Percentiles rank a stretch among this genome's conserved stretches.
Conservation (phyloP, 768 basidiomycete species). For the Boletus barrowsii region DNA sequence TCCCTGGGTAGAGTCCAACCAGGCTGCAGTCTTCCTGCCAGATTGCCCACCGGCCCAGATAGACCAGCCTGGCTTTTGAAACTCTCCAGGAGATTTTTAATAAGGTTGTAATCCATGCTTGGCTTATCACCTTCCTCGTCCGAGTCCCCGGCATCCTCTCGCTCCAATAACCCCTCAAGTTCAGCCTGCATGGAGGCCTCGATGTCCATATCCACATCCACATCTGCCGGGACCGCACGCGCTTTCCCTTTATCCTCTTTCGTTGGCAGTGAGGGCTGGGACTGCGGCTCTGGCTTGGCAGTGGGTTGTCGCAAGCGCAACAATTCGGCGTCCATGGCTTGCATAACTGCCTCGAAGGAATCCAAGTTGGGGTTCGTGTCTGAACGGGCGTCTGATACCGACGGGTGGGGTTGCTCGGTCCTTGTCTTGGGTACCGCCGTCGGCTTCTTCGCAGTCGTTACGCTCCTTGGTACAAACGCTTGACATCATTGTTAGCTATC, state of each 20-base stretch:
- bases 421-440: constrained; percentile 5
- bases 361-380: constrained; percentile 69
- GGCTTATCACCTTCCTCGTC: constrained; percentile 49
- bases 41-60: constrained; percentile 87
- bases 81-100: constrained; percentile 96
- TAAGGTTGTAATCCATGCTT: constrained; percentile 82
- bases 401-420: constrained; percentile 10
- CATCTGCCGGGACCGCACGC: constrained; percentile 31
- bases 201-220: constrained; percentile 60
- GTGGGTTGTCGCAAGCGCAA: constrained; percentile 39
- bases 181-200: constrained; percentile 91
- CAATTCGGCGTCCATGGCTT: constrained; percentile 88
- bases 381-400: constrained; percentile 37
- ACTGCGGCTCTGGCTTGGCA: constrained; percentile 13
- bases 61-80: constrained; percentile 89
- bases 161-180: constrained; percentile 60
- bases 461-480: constrained; percentile 59
- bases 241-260: constrained; percentile 47
- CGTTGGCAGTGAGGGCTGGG: constrained; percentile 25
- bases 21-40: constrained; percentile 80
- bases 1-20: constrained; percentile 77
- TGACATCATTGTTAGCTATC: constrained; percentile 7
- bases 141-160: constrained; percentile 42
- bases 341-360: constrained; percentile 96
- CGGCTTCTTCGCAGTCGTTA: constrained; percentile 1